Conservation (phyloP, 139 green algal genomes). For the Volvox africanus region DNA sequence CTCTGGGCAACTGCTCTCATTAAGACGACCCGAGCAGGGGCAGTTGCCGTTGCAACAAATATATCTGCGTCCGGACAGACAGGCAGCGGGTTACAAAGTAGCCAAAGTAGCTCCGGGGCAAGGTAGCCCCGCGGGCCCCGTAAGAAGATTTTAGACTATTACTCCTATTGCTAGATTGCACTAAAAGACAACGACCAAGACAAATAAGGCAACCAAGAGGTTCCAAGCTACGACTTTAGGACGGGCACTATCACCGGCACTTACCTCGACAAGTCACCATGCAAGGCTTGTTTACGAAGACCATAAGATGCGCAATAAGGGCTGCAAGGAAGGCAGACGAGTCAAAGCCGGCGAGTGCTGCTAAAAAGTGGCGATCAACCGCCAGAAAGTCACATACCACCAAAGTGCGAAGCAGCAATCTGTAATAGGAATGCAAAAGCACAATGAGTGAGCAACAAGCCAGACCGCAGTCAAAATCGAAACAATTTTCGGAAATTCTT, state of each 20-base stretch:
- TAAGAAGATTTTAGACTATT: too few relatives aligned
- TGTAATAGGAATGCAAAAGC: background rate
- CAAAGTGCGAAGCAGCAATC: constrained; percentile 52
- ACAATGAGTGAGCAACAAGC: background rate
- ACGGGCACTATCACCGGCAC: background rate
- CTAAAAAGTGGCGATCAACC: background rate
- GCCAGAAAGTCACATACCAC: constrained; percentile 6
- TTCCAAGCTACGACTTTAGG: background rate
- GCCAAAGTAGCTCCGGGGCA: too few relatives aligned
- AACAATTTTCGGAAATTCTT: background rate
- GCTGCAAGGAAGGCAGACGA: constrained; percentile 53
- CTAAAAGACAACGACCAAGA: too few relatives aligned
- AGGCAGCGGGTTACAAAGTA: background rate
- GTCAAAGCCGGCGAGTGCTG: background rate
- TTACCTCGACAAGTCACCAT: constrained; percentile 77
- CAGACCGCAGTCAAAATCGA: background rate
- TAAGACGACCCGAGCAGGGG: constrained; percentile 79
- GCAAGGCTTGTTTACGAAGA: constrained; percentile 78
- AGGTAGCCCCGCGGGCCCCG: too few relatives aligned
- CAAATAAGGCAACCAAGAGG: too few relatives aligned
- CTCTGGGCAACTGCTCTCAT: constrained; percentile 72
- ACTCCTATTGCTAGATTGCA: too few relatives aligned
- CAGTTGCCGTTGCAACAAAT: constrained; percentile 85
- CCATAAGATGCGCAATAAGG: constrained; percentile 74
- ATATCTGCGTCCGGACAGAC: constrained; percentile 58